Percentiles rank a stretch among this genome's conserved stretches.
phyloP scores from a whole-genome alignment of 1,139 yeast species.

The Yamadazyma sp. region DNA sequence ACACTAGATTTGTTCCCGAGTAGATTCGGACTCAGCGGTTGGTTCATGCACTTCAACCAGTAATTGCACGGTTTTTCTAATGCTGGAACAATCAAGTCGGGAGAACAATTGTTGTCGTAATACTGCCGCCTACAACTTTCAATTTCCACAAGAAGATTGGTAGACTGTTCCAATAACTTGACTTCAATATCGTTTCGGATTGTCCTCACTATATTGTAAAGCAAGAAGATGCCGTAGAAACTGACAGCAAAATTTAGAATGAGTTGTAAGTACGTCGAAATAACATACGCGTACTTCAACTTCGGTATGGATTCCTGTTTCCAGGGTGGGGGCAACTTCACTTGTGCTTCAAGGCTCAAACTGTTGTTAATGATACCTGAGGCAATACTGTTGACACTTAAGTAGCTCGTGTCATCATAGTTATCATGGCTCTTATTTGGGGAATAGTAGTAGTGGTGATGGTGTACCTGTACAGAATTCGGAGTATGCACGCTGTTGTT shows the following conservation, averaged over 20 bases:
- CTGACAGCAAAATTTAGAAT: constrained; percentile 47
- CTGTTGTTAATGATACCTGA: constrained; percentile 1
- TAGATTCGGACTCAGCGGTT: constrained; percentile 48
- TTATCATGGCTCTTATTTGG: constrained; percentile 10
- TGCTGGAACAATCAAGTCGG: constrained; percentile 59
- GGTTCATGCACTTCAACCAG: constrained; percentile 66
- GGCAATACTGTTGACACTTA: constrained; percentile 8
- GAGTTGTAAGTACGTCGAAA: constrained; percentile 61
- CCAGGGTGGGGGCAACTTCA: constrained; percentile 53
- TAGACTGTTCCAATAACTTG: constrained; percentile 43
- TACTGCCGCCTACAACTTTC: constrained; percentile 53
- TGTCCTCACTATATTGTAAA: constrained; percentile 43
- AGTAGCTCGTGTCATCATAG: constrained; percentile 7
- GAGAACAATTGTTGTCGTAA: constrained; percentile 55
- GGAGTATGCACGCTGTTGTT: constrained; percentile 7
- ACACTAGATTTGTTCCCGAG: constrained; percentile 48
- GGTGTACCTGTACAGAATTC: constrained; percentile 16
- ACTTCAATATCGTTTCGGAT: constrained; percentile 53
- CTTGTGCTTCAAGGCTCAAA: constrained; percentile 4
- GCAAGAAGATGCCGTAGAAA: constrained; percentile 40
- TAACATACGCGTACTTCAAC: constrained; percentile 47
- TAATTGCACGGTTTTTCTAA: constrained; percentile 54
- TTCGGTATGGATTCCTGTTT: constrained; percentile 34
- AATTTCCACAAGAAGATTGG: constrained; percentile 38
- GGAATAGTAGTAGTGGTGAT: constrained; percentile 19